Conservation (phyloP, 2,329 filamentous ascomycete genomes). For the Coniochaeta ligniaria region DNA sequence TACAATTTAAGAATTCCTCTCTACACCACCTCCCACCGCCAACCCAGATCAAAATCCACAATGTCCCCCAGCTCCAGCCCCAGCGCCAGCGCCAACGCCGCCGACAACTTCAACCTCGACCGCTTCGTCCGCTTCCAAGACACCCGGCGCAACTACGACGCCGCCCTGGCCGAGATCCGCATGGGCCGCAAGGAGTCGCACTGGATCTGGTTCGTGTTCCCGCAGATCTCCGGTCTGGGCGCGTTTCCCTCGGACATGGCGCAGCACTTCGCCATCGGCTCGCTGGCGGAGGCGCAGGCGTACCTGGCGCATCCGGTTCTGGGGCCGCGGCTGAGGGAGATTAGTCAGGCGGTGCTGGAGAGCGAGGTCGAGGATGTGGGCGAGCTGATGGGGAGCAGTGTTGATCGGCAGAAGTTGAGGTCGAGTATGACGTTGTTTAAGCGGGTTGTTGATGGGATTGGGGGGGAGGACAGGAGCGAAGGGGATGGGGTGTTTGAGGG, state of each 20-base stretch:
- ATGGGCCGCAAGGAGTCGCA: conserved; percentile 1
- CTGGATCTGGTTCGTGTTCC: conserved; percentile 7
- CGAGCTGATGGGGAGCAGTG: conserved; percentile 1
- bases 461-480: not conserved
- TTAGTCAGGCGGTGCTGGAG: not conserved
- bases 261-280: not conserved
- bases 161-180: not conserved
- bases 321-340: not conserved
- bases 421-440: conserved; percentile 5
- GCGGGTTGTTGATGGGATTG: not conserved
- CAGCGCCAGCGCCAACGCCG: not conserved
- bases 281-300: conserved; percentile 1
- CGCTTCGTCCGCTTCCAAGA: not conserved
- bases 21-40: too few relatives aligned
- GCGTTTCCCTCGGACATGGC: not conserved
- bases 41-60: too few relatives aligned
- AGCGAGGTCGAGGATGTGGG: not conserved
- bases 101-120: not conserved
- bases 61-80: not conserved
- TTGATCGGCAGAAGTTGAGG: conserved; percentile 3
- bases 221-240: conserved; percentile 1
- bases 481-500: not conserved
- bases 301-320: conserved; percentile 3
- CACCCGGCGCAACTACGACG: not conserved
- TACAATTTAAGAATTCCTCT: too few relatives aligned